Conservation (phyloP, 805 yeast genomes). For the Wickerhamomyces mucosus region DNA sequence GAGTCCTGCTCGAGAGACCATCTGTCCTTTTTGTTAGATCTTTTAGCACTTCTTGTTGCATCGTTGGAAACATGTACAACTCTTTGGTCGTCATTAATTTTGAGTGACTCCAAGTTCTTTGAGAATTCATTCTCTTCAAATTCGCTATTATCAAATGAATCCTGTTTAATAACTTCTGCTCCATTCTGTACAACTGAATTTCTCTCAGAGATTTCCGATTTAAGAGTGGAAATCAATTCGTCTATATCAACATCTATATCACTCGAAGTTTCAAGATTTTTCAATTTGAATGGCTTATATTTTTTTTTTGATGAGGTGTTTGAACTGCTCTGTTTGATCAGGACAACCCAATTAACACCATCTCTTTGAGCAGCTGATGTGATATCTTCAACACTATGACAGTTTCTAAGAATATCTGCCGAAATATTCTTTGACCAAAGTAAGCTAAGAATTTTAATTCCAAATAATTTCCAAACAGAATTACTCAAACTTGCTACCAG, state of each 20-base stretch:
- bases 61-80: conserved; percentile 66
- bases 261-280: conserved; percentile 44
- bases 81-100: conserved; percentile 35
- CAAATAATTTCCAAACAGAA: conserved; percentile 45
- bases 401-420: conserved; percentile 54
- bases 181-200: not conserved
- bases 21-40: conserved; percentile 64
- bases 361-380: conserved; percentile 52
- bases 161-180: conserved; percentile 1
- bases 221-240: conserved; percentile 46
- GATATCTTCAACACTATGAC: conserved; percentile 53
- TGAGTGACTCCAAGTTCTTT: conserved; percentile 13
- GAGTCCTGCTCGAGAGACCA: conserved; percentile 74
- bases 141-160: conserved; percentile 14
- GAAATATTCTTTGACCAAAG: conserved; percentile 76
- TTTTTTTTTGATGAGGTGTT: conserved; percentile 28
- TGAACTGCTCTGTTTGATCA: conserved; percentile 48
- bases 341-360: conserved; percentile 68
- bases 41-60: conserved; percentile 70
- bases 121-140: conserved; percentile 12
- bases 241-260: conserved; percentile 69
- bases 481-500: conserved; percentile 62
- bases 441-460: conserved; percentile 49
- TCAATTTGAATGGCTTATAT: conserved; percentile 70
- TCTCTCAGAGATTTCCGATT: conserved; percentile 17